Percentiles rank a stretch among this genome's conserved stretches.
These are phyloP conservation scores for Thecaphora frezii DNA, from an alignment of 1,284 basidiomycete species.

Conservation along the genomic window DNA sequence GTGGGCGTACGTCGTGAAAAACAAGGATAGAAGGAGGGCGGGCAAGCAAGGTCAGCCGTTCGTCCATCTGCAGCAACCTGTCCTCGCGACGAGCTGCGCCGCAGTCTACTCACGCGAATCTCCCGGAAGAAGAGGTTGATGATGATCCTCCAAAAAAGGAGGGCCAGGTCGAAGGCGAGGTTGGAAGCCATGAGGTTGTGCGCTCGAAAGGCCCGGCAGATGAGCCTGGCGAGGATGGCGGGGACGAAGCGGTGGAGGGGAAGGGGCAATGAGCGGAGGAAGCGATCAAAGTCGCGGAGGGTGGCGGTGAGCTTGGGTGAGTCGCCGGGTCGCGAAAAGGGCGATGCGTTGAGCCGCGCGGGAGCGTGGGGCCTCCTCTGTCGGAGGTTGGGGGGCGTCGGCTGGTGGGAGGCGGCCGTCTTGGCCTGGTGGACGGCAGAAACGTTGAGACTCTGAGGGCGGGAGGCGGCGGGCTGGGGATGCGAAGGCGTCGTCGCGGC, in stretches of 20 bases:
- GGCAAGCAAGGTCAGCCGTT: background rate
- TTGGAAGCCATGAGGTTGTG: constrained; percentile 53
- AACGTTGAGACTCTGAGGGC: no score
- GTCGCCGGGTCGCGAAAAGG: constrained; percentile 28
- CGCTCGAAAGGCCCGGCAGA: constrained; percentile 39
- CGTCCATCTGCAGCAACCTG: no score
- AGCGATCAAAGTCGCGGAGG: constrained; percentile 42
- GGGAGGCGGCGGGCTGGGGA: no score
- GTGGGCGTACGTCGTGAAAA: background rate
- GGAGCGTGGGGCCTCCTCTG: background rate
- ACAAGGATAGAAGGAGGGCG: constrained; percentile 6
- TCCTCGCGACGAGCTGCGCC: no score
- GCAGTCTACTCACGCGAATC: constrained; percentile 65
- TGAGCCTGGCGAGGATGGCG: constrained; percentile 34
- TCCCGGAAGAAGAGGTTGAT: constrained; percentile 97
- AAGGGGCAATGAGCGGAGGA: constrained; percentile 44
- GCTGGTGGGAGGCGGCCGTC: no score
- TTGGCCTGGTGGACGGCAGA: no score
- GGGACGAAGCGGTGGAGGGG: constrained; percentile 49
- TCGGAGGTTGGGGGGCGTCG: no score
- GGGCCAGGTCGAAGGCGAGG: constrained; percentile 59
- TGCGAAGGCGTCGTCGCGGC: no score
- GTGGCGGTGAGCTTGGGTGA: constrained; percentile 25
- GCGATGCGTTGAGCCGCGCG: constrained; percentile 4
- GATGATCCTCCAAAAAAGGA: constrained; percentile 69